Base-by-base conservation (phyloP, 2,329 filamentous ascomycete genomes). In the Macrophomina pseudophaseolina region DNA sequence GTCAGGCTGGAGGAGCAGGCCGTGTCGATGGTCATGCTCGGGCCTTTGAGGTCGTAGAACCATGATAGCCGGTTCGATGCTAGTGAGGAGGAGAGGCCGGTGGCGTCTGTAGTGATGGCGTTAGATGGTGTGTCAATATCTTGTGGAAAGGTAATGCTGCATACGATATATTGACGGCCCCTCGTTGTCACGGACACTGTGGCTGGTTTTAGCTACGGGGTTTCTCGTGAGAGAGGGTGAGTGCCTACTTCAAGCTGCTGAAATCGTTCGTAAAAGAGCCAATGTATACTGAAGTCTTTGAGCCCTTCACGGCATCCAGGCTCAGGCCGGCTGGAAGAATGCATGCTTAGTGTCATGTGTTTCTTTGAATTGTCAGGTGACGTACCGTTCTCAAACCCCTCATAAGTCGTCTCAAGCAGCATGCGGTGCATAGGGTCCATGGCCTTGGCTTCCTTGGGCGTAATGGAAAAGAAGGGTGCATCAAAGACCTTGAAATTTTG, bases 11-110 rank as follows among this genome's bases (percentile, higher is more conserved):
- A 51, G 16, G 73, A 75, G 56, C 75, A 77, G 2, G 74, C 75
- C 5, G 75, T 77, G 49, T 77, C 75, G 1, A 77, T 54, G 0
- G 74, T 75, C 23, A 73, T 68, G 40, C 71, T 73, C 2, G 75
- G 74, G 6, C 75, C 75, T 16, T 71, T 66, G 0, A 74, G 60
- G 52, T 76, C 73, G 59, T 74, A 76, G 54, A 75, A 74, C 53
- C 73, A 72, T 0, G 70, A 72, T 7, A 77, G 71, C 1, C 74
- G 69, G 64, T 76, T 76, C 0, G 74, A 71, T 60, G 73, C 71
- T 69, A 76, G 73, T 3, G 74, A 54, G 8, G 65, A 46, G 33
- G 60, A 59, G 32, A 63, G 53, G 28, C 68, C 60, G 3, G 49
- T 67, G 4, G 51, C 49, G 14, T 49, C 49, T 44, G 30, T 11